These are phyloP conservation scores for Allium fistulosum DNA, from an alignment of 106 monocot species.

Conservation along the genomic window DNA sequence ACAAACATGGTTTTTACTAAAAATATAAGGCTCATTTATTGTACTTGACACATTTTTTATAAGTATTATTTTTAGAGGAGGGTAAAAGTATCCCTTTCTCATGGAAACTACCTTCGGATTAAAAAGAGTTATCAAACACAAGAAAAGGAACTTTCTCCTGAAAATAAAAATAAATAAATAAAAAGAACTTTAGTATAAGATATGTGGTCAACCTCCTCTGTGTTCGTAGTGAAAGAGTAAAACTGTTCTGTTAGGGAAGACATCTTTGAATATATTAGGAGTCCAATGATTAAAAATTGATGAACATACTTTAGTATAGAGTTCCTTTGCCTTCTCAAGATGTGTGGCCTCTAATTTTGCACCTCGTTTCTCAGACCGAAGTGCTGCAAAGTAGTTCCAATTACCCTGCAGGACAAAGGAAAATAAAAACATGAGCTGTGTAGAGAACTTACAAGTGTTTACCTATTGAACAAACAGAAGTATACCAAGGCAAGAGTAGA, in stretches of 20 bases:
- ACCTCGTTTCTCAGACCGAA: constrained; percentile 84
- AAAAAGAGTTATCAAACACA: too few relatives aligned
- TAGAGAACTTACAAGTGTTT: too few relatives aligned
- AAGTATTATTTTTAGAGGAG: too few relatives aligned
- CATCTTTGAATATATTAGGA: not conserved
- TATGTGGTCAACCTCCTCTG: not conserved
- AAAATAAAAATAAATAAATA: too few relatives aligned
- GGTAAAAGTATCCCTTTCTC: too few relatives aligned
- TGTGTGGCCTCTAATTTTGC: constrained; percentile 93
- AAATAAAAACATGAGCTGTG: not conserved
- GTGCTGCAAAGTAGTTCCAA: constrained; percentile 89
- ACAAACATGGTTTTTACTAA: too few relatives aligned
- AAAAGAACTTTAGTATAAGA: not conserved
- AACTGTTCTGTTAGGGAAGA: not conserved
- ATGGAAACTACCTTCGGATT: too few relatives aligned
- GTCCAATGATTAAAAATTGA: not conserved
- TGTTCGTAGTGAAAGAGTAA: too few relatives aligned
- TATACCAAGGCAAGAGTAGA: constrained; percentile 62
- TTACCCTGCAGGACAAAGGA: constrained; percentile 40
- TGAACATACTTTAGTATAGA: constrained; percentile 67
- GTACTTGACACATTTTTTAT: too few relatives aligned
- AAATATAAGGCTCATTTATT: too few relatives aligned
- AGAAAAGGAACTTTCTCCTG: too few relatives aligned
- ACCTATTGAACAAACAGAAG: not conserved
- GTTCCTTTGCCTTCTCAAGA: constrained; percentile 97